Base-by-base conservation (phyloP, 192 early-diverging fungal species). In the Mortierella claussenii region DNA sequence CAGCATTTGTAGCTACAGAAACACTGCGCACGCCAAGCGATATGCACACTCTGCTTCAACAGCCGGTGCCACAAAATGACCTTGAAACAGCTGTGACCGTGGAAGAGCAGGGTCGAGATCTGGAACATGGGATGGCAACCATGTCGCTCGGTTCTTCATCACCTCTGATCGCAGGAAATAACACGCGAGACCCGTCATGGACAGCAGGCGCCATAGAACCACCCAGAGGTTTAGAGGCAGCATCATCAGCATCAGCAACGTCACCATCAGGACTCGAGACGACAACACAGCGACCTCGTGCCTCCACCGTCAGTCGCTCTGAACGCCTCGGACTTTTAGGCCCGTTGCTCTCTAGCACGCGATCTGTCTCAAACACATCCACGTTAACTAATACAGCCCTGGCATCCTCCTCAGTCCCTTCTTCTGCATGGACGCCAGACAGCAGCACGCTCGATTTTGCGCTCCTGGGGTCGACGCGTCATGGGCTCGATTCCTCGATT, bases 281-380 rank as follows among this genome's bases (percentile, higher is more conserved):
- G 5, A 13, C 18, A 18, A 23, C 47, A 21, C n/a, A 12, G 37
- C 10, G 24, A 28, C 11, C 12, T 57, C 30, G 10, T 6, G 42
- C 33, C 3, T 6, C 30, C 9, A 4, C 20, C 3, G 32, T 17
- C 32, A 49, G n/a, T 36, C 63, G 20, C 0, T 24, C 49, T 2
- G 63, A 75, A 31, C 55, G 63, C 6, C 57, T 66, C 4, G 71
- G 48, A 13, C 52, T 75, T 7, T 26, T 75, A 4, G 71, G 71
- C 6, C 71, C 71, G 8, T 58, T 75, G 23, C 57, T 75, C 7
- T 59, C 71, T 15, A 32, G 55, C 33, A 65, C 71, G 27, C 63
- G 50, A 24, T 28, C 56, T 20, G 40, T 31, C 15, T 36, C 52
- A 21, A 20, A n/a, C n/a, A n/a, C n/a, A n/a, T n/a, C n/a, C n/a